These are phyloP conservation scores for Fusarium decemcellulare DNA, from an alignment of 2,329 filamentous ascomycete genomes.

Conservation along the genomic window DNA sequence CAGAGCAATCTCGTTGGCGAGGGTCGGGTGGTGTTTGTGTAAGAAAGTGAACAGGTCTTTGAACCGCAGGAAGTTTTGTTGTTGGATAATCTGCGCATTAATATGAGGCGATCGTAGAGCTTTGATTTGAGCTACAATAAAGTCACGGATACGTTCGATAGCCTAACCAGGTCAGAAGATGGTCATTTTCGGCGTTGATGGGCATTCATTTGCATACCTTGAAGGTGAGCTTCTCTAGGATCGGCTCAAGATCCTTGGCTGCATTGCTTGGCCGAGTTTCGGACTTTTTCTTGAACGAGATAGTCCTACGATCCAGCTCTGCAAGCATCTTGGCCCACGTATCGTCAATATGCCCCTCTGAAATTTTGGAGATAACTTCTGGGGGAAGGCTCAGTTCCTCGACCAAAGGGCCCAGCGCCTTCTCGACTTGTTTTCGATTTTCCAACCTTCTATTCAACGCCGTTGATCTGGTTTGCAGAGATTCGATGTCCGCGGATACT, in stretches of 20 bases:
- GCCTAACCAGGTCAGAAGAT: conserved; percentile 65
- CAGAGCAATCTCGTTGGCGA: conserved; percentile 90
- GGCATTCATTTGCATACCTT: conserved; percentile 68
- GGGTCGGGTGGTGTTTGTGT: conserved; percentile 82
- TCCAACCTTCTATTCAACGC: conserved; percentile 87
- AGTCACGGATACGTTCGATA: conserved; percentile 94
- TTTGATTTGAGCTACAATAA: conserved; percentile 94
- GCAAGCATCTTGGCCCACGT: conserved; percentile 86
- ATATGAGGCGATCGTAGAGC: conserved; percentile 94
- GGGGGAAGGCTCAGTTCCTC: conserved; percentile 94
- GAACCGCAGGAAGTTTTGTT: conserved; percentile 89
- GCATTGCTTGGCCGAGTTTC: conserved; percentile 79
- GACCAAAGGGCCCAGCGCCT: conserved; percentile 86
- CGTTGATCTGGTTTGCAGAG: conserved; percentile 87
- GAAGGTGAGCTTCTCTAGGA: conserved; percentile 86
- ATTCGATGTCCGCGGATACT: conserved; percentile 96
- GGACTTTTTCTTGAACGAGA: conserved; percentile 77
- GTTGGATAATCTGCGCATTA: conserved; percentile 97
- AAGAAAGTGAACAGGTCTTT: conserved; percentile 92
- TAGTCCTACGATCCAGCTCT: conserved; percentile 85
- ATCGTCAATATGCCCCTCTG: conserved; percentile 91
- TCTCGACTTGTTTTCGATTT: conserved; percentile 91
- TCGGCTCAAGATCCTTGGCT: conserved; percentile 84
- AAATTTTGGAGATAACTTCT: conserved; percentile 84
- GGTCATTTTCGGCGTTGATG: neutral